Base-by-base conservation (phyloP, 2,329 filamentous ascomycete species). In the Diaporthe amygdali region DNA sequence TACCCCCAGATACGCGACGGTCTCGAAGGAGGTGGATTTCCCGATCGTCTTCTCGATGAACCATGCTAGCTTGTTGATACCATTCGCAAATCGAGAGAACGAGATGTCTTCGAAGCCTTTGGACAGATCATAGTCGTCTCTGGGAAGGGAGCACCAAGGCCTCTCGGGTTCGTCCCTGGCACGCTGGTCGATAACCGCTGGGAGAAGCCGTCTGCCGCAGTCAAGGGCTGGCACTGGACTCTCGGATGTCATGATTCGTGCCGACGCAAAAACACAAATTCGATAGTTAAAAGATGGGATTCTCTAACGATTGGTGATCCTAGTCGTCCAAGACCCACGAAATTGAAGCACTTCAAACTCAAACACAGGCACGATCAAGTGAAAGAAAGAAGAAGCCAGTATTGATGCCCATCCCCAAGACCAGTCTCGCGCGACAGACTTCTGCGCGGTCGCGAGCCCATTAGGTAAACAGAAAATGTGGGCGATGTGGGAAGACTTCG, bases 71-170 rank as follows among this genome's bases (percentile, higher is more conserved):
- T 68, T 72, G 73, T 76, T 75, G 68, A 76, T 73, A 9, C 71
- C 75, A 39, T 75, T 74, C 34, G 75, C 75, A 30, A 76, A 68
- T 1, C 54, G 46, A 14, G 30, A 61, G 32, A 68, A 75, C 30
- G 56, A 73, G 44, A 76, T 74, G 41, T 76, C 73, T 56, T 76
- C 75, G 41, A 75, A 76, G 15, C 75, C 75, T n/a, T 64, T 64
- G 14, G 74, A 69, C 12, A 76, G 59, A 44, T 76, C 75, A 46
- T 74, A 71, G 69, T 76, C 75, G 47, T 76, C 73, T 22, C 73
- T 54, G 15, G 75, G 75, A 10, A 76, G 49, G 9, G 75, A 76
- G 52, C 72, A 73, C 74, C 74, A 75, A 9, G 74, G 22, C 6
- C 72, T 72, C 14, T 67, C 56, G 17, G 74, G 74, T 25, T 75